Base-by-base conservation (phyloP, 192 early-diverging fungal species). In the Geosiphon pyriformis region DNA sequence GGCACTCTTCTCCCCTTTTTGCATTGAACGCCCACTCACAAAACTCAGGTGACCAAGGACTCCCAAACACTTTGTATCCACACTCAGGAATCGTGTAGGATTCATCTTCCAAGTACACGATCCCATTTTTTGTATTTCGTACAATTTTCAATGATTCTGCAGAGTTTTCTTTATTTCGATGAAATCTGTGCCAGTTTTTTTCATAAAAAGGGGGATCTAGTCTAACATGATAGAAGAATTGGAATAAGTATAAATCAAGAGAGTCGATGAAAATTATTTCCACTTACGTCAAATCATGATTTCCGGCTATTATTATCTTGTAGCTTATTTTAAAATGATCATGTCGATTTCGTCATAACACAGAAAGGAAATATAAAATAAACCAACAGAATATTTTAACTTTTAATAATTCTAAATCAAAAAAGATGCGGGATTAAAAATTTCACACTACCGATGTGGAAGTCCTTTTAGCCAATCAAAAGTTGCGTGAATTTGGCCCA, bases 21-120 rank as follows among this genome's bases (percentile, higher is more conserved):
- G 56, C 65, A 46, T 72, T 72, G 51, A 72, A 72, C 18, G 65
- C 71, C 71, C 71, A 72, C 11, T 72, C 53, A 27, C 22, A 67
- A 33, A 68, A 72, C 18, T 61, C 57, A 46, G 71, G 71, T 26
- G 66, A 59, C 65, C 65, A 72, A 25, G 71, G 71, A 33, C 71
- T 72, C 22, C 37, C 71, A 58, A 54, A 72, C 42, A 72, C 37
- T 50, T 49, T 46, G 32, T 68, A 68, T 62, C 71, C 71, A 20
- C 31, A 61, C 15, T 67, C 65, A 49, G 66, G 65, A 48, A 72
- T 56, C 30, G 27, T 61, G 23, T 33, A 72, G 4, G 52, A 62
- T 15, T 54, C 33, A 26, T 72, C 67, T 23, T 72, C 31, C 7
- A 72, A 47, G 63, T 72, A 72, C 18, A 72, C 37, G n/a, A 72